phyloP scores from a whole-genome alignment of 805 yeast genomes.

The Metschnikowia kunwiensis region DNA sequence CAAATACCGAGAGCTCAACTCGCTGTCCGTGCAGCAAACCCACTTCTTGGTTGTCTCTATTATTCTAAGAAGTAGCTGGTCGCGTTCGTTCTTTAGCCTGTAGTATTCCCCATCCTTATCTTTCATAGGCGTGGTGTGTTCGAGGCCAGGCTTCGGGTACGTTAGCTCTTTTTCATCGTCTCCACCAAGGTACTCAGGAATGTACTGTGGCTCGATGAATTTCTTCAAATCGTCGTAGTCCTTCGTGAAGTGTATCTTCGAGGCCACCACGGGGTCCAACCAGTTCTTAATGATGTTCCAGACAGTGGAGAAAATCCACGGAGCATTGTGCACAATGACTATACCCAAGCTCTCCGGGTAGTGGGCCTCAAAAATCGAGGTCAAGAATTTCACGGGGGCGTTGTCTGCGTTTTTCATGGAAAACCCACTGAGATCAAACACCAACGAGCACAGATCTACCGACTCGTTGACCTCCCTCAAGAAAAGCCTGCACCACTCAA shows the following conservation, averaged over 20 bases:
- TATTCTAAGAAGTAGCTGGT: slow-evolving; percentile 49
- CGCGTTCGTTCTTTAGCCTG: slow-evolving; percentile 49
- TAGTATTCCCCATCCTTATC: slow-evolving; percentile 41
- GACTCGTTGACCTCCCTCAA: slow-evolving; percentile 58
- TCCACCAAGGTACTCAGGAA: slow-evolving; percentile 80
- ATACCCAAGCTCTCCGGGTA: slow-evolving; percentile 92
- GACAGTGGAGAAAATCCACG: slow-evolving; percentile 93
- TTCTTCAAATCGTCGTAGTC: slow-evolving; percentile 61
- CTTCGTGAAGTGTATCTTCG: slow-evolving; percentile 83
- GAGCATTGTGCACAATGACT: slow-evolving; percentile 86
- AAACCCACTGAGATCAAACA: slow-evolving; percentile 85
- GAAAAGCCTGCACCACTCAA: slow-evolving; percentile 63
- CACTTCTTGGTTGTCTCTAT: slow-evolving; percentile 69
- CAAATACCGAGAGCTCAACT: slow-evolving; percentile 47
- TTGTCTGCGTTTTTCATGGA: slow-evolving; percentile 92
- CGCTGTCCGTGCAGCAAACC: slow-evolving; percentile 62
- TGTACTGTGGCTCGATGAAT: slow-evolving; percentile 53
- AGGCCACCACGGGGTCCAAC: slow-evolving; percentile 95
- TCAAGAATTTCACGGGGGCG: slow-evolving; percentile 83
- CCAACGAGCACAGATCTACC: slow-evolving; percentile 73
- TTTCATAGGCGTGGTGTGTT: slow-evolving; percentile 37
- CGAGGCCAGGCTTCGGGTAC: slow-evolving; percentile 61
- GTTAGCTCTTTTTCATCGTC: slow-evolving; percentile 53
- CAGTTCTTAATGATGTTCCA: slow-evolving; percentile 92
- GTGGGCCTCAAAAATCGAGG: slow-evolving; percentile 89